Base-by-base conservation (phyloP, 176 grass and related monocot species). In the Avena eriantha region DNA sequence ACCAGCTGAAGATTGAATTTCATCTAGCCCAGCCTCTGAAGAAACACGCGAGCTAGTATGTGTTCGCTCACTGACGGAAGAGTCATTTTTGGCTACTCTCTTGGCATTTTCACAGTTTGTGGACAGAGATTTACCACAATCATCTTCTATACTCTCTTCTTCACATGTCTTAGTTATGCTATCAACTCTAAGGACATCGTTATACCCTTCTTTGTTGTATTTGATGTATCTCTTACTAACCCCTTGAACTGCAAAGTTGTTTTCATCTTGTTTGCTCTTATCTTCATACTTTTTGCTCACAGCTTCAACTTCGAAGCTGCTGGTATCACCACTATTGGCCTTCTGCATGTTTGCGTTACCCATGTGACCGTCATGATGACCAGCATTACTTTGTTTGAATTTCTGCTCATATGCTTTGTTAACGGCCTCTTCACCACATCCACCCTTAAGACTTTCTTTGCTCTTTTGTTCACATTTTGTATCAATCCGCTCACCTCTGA, bases 31-130 rank as follows among this genome's bases (percentile, higher is more conserved):
- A 23, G 72, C 85, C 58, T 90, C 95, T 26, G 78, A 84, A 43
- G 88, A 91, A 58, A 85, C 80, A 87, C 2, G 70, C 26, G 86
- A 94, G 76, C 73, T 85, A 80, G 88, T 66, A 90, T 88, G 81
- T 45, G 79, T 81, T 84, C 19, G 80, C 48, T 79, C 85, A 16
- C 66, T 86, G n/a, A 88, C 65, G 54, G 83, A 90, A 17, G 82
- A 36, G 7, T 70, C 59, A 4, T 69, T 81, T 21, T 85, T 78
- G 81, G 53, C 69, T n/a, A 50, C 24, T 72, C 18, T 17, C 23
- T 69, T 77, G 11, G 65, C 33, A 41, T 55, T 81, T 61, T 84
- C 85, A 64, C 49, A 77, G 66, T 85, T 47, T 69, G 89, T 83
- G 39, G 39, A 54, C 11, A 80, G 22, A 31, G 86, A 14, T 80